phyloP scores from a whole-genome alignment of 1,139 yeast species.

The Scheffersomyces titani region DNA sequence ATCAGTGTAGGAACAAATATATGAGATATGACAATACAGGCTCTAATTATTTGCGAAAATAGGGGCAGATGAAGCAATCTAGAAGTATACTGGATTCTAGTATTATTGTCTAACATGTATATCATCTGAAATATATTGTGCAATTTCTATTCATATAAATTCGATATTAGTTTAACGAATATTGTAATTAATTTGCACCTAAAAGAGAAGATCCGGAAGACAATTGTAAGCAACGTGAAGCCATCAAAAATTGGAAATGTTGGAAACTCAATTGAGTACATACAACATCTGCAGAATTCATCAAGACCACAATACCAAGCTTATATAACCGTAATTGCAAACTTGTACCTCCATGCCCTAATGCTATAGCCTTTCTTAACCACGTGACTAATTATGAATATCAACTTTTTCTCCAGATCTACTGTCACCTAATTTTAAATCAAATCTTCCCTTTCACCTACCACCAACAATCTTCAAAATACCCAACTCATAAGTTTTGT shows the following conservation, averaged over 20 bases:
- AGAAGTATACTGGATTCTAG: neutral
- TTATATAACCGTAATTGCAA: neutral
- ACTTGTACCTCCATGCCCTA: neutral
- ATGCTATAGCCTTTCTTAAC: neutral
- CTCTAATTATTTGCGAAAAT: no score
- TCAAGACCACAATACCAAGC: neutral
- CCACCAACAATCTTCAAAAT: neutral
- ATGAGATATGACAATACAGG: neutral
- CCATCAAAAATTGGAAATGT: neutral
- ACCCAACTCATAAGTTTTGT: neutral
- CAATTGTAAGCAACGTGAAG: neutral
- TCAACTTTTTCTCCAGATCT: neutral
- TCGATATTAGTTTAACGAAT: no score
- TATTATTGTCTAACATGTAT: neutral
- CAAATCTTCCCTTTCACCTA: neutral
- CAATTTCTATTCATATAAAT: no score
- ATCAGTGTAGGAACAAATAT: neutral
- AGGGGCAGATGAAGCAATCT: neutral
- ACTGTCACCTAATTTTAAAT: neutral
- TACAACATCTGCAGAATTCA: neutral
- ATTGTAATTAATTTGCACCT: neutral
- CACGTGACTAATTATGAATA: neutral
- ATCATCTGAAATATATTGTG: no score
- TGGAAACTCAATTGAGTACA: neutral
- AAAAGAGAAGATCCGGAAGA: neutral